These are phyloP conservation scores for Candida labiduridarum DNA, from an alignment of 1,139 yeast species.

Conservation along the genomic window DNA sequence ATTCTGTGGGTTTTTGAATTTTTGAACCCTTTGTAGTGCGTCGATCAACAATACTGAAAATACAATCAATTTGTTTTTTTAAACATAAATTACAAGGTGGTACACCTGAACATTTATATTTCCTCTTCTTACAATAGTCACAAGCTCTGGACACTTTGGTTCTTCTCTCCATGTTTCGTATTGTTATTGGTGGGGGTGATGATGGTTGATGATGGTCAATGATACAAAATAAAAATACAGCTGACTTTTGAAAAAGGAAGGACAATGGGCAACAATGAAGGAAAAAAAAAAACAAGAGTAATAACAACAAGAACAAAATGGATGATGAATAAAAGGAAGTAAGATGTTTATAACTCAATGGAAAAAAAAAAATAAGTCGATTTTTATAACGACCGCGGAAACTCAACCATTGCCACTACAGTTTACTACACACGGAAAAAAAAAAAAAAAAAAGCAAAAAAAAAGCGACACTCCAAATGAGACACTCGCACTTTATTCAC, in stretches of 20 bases:
- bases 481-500: too few species aligned
- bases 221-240: background rate
- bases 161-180: conserved; percentile 18
- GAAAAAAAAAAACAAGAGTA: too few species aligned
- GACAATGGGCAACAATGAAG: too few species aligned
- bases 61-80: conserved; percentile 27
- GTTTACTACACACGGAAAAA: background rate
- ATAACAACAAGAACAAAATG: background rate
- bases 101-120: conserved; percentile 35
- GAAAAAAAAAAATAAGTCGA: too few species aligned
- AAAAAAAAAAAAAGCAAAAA: background rate
- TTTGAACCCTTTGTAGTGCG: conserved; percentile 16
- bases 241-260: background rate
- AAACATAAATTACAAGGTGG: conserved; percentile 30
- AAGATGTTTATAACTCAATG: too few species aligned
- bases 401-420: too few species aligned
- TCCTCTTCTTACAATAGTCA: conserved; percentile 40
- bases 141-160: conserved; percentile 43
- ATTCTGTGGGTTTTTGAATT: conserved; percentile 14
- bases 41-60: conserved; percentile 27
- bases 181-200: background rate
- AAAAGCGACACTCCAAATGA: too few species aligned
- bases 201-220: background rate
- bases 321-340: too few species aligned
- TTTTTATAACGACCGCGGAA: background rate